Evolutionary conservation across 179 eudicot genomes (phyloP), one percentile per base, ranked within the genome.

Genomic region (Sideroxylon spinosum): DNA sequence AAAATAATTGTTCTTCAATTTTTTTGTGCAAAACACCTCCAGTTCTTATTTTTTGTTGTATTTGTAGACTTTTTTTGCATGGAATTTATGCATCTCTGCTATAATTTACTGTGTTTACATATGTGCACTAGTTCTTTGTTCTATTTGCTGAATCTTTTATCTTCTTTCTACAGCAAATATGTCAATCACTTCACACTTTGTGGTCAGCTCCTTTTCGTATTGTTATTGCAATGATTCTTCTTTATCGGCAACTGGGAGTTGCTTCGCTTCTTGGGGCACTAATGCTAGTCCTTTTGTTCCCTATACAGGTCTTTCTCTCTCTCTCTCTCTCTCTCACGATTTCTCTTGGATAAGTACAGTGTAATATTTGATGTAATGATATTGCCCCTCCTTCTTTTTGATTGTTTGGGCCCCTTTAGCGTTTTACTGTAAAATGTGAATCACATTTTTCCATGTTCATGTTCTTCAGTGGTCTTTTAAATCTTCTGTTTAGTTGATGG

Each of bases 121-220:
- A 73, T 56, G 14, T 22, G 56, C 53, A 44, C n/a, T 44, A 62
- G 63, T 65, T 52, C 11, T 19, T 29, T 19, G 44, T 44, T 75
- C 70, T 52, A 10, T 14, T 9, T 52, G 72, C 59, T 68, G 16
- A 19, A 14, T 37, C 22, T 61, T n/a, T 23, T 57, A 50, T 76
- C 56, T 71, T 76, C 63, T 86, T 80, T 61, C 74, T 80, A 78
- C 97, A 95, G 98, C 97, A 88, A 93, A 72, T 90, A 80, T 87
- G 93, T 84, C 98, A 93, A 78, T 89, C 94, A 29, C 97, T 95
- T 75, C 97, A 95, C 83, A 89, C 90, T 37, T 62, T 95, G 85
- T 95, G 98, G 98, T 95, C 98, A 61, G 94, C 98, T 88, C 98
- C 98, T 75, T 89, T 93, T 68, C 98, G 98, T 75, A 95, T 95